Conservation (phyloP, 176 grass and related monocot species). For the Paspalum notatum region DNA sequence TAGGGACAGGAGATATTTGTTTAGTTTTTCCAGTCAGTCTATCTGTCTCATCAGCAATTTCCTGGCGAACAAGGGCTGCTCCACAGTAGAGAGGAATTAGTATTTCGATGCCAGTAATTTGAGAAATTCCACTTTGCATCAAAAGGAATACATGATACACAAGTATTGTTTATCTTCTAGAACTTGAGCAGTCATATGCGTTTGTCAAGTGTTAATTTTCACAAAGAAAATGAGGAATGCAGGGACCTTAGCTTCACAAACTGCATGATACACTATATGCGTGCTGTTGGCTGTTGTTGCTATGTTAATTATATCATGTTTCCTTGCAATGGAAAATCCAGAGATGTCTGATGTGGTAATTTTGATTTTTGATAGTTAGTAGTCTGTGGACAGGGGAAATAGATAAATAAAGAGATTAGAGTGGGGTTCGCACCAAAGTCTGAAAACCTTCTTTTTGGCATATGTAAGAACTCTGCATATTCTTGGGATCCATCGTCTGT, state of each 20-base stretch:
- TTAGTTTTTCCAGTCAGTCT: slow-evolving; percentile 75
- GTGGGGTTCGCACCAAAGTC: slow-evolving; percentile 55
- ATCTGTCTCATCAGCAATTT: slow-evolving; percentile 84
- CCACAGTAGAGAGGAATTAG: slow-evolving; percentile 15
- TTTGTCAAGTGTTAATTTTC: background rate
- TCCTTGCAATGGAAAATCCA: background rate
- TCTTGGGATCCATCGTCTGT: slow-evolving; percentile 45
- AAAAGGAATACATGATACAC: background rate
- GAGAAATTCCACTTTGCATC: background rate
- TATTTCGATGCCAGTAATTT: slow-evolving; percentile 1
- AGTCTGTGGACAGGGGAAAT: background rate
- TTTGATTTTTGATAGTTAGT: slow-evolving; percentile 11
- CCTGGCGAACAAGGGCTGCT: slow-evolving; percentile 73
- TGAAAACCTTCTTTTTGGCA: slow-evolving; percentile 62
- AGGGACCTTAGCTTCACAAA: background rate
- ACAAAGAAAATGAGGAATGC: background rate
- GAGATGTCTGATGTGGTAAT: background rate
- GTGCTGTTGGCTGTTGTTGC: background rate
- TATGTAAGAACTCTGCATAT: slow-evolving; percentile 73
- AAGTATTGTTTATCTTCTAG: background rate
- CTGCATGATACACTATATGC: background rate
- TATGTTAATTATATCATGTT: background rate
- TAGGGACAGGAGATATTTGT: slow-evolving; percentile 75
- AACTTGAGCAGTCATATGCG: background rate
- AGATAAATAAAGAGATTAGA: background rate